phyloP scores from a whole-genome alignment of 2,329 filamentous ascomycete genomes.

The Microcyclospora tardicrescens region DNA sequence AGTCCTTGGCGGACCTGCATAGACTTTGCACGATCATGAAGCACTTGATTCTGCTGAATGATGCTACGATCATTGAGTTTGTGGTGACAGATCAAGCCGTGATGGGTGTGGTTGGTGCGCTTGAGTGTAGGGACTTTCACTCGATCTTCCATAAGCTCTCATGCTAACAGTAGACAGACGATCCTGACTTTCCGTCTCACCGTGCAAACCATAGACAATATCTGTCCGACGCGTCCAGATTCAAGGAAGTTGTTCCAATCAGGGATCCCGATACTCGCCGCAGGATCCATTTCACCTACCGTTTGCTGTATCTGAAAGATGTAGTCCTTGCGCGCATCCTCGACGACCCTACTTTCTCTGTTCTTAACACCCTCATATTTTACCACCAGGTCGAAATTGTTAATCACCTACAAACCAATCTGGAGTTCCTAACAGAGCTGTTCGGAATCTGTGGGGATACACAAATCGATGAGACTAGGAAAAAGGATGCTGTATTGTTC shows the following conservation, averaged over 20 bases:
- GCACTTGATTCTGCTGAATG: conserved; percentile 83
- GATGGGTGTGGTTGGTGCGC: conserved; percentile 80
- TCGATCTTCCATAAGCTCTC: not conserved
- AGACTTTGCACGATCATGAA: conserved; percentile 97
- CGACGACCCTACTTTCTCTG: conserved; percentile 94
- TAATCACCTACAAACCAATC: conserved; percentile 78
- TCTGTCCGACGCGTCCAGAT: conserved; percentile 74
- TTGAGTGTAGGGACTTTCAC: conserved; percentile 54
- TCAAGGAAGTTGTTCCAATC: conserved; percentile 92
- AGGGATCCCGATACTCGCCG: conserved; percentile 66
- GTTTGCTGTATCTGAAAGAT: conserved; percentile 91
- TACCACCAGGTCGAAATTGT: conserved; percentile 99
- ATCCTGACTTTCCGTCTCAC: conserved; percentile 93
- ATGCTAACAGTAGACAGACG: conserved; percentile 43
- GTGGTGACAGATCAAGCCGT: conserved; percentile 83
- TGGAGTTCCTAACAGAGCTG: conserved; percentile 64
- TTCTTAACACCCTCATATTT: conserved; percentile 95
- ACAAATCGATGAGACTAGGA: conserved; percentile 47
- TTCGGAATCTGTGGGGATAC: conserved; percentile 70
- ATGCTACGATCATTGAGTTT: conserved; percentile 86
- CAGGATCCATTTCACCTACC: conserved; percentile 95
- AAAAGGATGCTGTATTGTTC: conserved; percentile 90
- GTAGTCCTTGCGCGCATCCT: conserved; percentile 94
- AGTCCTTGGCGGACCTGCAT: conserved; percentile 76
- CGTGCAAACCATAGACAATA: conserved; percentile 96